Percentiles rank a stretch among this genome's conserved stretches.
Conservation (phyloP, 768 basidiomycete genomes). For the Solioccasus polychromus region DNA sequence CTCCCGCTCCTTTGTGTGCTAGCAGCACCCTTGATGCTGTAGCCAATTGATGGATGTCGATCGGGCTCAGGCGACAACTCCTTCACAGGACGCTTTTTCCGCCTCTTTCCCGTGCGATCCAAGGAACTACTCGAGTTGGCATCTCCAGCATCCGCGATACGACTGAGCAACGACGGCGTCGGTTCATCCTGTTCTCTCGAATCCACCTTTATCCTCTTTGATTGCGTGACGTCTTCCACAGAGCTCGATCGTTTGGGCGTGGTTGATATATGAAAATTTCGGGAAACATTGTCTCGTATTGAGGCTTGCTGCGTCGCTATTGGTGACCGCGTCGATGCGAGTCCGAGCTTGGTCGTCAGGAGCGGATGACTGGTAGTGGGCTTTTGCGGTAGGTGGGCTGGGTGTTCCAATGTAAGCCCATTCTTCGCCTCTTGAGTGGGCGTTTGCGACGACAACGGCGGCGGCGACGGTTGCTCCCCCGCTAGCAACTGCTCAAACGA, state of each 20-base stretch:
- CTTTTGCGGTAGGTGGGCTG: slow-evolving; percentile 28
- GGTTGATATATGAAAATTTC: slow-evolving; percentile 7
- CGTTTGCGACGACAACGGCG: slow-evolving; percentile 15
- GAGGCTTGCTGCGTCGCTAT: slow-evolving; percentile 8
- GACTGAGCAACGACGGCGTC: slow-evolving; percentile 44
- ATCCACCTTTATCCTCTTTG: slow-evolving; percentile 33
- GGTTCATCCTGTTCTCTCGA: slow-evolving; percentile 25
- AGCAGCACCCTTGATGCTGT: slow-evolving; percentile 56
- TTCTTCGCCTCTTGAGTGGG: slow-evolving; percentile 16
- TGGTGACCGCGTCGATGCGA: slow-evolving; percentile 12
- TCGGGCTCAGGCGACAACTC: slow-evolving; percentile 28
- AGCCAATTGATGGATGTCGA: slow-evolving; percentile 40
- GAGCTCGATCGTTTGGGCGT: slow-evolving; percentile 28
- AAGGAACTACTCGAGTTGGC: slow-evolving; percentile 10
- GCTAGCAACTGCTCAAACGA: slow-evolving; percentile 44
- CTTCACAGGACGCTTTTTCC: slow-evolving; percentile 19
- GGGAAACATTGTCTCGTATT: slow-evolving; percentile 12
- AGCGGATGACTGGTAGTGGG: slow-evolving; percentile 12
- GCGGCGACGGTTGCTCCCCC: slow-evolving; percentile 18
- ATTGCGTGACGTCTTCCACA: slow-evolving; percentile 31
- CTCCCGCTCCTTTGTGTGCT: slow-evolving; percentile 24
- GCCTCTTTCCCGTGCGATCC: slow-evolving; percentile 19
- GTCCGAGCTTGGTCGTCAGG: slow-evolving; percentile 13
- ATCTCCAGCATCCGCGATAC: slow-evolving; percentile 32
- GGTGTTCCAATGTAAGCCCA: slow-evolving; percentile 16